These are phyloP conservation scores for Leccinum pellstonianum DNA, from an alignment of 768 basidiomycete genomes.

Conservation along the genomic window DNA sequence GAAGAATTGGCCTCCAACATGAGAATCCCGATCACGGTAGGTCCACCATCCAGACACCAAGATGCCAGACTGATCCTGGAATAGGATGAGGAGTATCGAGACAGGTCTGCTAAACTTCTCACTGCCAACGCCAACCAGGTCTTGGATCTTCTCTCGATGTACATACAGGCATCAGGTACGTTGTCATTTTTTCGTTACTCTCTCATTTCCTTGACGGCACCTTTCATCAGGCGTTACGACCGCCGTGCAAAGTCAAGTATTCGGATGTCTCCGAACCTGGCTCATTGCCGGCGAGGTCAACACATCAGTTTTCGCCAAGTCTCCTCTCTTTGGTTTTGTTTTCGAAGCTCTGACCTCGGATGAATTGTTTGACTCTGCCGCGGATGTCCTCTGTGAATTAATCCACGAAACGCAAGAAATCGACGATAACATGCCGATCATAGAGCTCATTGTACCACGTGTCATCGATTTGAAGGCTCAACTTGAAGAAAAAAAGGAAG, in stretches of 20 bases:
- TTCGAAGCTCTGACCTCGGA: constrained; percentile 86
- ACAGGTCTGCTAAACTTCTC: constrained; percentile 59
- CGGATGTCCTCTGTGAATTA: constrained; percentile 88
- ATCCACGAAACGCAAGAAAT: constrained; percentile 99
- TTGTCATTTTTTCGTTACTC: not conserved
- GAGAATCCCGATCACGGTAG: constrained; percentile 83
- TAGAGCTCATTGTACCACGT: constrained; percentile 85
- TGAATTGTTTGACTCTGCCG: constrained; percentile 88
- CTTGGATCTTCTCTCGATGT: constrained; percentile 78
- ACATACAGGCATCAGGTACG: constrained; percentile 84
- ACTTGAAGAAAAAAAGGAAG: constrained; percentile 61
- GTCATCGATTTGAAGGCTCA: constrained; percentile 70
- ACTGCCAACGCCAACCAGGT: constrained; percentile 70
- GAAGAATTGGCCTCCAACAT: constrained; percentile 86
- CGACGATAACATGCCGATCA: constrained; percentile 87
- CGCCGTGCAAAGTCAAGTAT: constrained; percentile 75
- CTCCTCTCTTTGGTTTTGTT: constrained; percentile 75
- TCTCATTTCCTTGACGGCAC: not conserved
- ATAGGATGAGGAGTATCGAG: constrained; percentile 75
- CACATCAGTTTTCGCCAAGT: constrained; percentile 59
- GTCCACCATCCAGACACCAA: constrained; percentile 31
- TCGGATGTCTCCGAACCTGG: constrained; percentile 86
- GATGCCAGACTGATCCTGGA: constrained; percentile 11
- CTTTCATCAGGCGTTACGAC: constrained; percentile 75
- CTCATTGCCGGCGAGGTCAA: constrained; percentile 81